These are phyloP conservation scores for Tetracladium maxilliforme DNA, from an alignment of 2,329 filamentous ascomycete genomes.

Conservation along the genomic window DNA sequence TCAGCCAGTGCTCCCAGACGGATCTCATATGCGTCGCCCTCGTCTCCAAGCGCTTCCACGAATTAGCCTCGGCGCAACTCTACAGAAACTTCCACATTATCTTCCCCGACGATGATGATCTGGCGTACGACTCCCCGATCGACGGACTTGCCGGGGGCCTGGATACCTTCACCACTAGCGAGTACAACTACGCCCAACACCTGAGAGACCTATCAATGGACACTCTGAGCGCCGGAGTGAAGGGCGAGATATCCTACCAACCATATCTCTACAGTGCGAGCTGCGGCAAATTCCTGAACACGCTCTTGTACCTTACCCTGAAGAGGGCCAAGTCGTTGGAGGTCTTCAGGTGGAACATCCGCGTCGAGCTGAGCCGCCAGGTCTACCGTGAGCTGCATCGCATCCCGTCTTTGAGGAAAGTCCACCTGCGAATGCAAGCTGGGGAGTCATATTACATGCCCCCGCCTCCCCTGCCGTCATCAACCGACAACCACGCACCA, in stretches of 20 bases:
- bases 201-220: constrained; percentile 40
- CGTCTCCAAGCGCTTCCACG: constrained; percentile 40
- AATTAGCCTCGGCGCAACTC: constrained; percentile 39
- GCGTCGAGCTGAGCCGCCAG: constrained; percentile 43
- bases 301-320: constrained; percentile 38
- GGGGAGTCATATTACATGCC: constrained; percentile 38
- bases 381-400: constrained; percentile 41
- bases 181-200: constrained; percentile 47
- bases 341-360: constrained; percentile 43
- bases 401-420: constrained; percentile 31
- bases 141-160: constrained; percentile 42
- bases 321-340: constrained; percentile 39
- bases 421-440: constrained; percentile 43
- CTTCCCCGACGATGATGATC: constrained; percentile 44
- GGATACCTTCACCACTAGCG: constrained; percentile 46
- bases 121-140: constrained; percentile 33
- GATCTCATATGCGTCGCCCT: constrained; percentile 43
- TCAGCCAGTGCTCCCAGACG: constrained; percentile 28
- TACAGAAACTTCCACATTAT: constrained; percentile 46
- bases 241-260: constrained; percentile 37
- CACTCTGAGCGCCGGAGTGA: constrained; percentile 32
- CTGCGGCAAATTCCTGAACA: constrained; percentile 51
- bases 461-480: constrained; percentile 25
- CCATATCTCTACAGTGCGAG: constrained; percentile 37
- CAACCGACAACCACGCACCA: too few relatives aligned